These are phyloP conservation scores for Xylariaceae sp. DNA, from an alignment of 2,329 filamentous ascomycete species.

Conservation along the genomic window DNA sequence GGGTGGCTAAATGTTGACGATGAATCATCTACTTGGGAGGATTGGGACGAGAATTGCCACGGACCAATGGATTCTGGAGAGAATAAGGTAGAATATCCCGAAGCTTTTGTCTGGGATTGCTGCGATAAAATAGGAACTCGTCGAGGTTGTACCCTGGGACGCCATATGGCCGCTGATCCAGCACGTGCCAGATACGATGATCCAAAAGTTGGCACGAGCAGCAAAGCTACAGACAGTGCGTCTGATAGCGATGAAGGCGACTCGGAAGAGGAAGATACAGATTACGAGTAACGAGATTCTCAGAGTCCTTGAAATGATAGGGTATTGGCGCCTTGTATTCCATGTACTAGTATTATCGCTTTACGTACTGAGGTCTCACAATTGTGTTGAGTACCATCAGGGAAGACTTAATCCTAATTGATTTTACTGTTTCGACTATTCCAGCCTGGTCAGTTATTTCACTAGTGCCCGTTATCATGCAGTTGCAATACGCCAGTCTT, in stretches of 20 bases:
- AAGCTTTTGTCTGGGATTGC: slow-evolving; percentile 37
- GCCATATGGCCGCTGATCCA: slow-evolving; percentile 5
- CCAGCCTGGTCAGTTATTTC: no score
- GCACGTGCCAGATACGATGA: background rate
- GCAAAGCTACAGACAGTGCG: no score
- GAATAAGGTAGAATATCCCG: slow-evolving; percentile 27
- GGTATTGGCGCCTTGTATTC: no score
- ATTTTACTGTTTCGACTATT: no score
- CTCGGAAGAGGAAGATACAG: background rate
- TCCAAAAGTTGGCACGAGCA: background rate
- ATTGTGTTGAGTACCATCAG: no score
- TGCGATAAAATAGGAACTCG: slow-evolving; percentile 22
- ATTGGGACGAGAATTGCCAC: slow-evolving; percentile 34
- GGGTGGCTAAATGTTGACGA: slow-evolving; percentile 30
- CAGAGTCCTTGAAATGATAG: no score
- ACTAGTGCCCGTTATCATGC: no score
- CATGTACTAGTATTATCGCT: no score
- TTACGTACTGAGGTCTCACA: no score
- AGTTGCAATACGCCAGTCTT: no score
- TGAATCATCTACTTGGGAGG: slow-evolving; percentile 32
- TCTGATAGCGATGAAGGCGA: background rate
- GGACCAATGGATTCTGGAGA: slow-evolving; percentile 32
- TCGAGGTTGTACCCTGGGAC: slow-evolving; percentile 13
- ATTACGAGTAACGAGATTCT: background rate
- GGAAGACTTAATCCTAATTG: no score